Conservation (phyloP, 352 stramenopile species). For the Thalassiosira allenii region DNA sequence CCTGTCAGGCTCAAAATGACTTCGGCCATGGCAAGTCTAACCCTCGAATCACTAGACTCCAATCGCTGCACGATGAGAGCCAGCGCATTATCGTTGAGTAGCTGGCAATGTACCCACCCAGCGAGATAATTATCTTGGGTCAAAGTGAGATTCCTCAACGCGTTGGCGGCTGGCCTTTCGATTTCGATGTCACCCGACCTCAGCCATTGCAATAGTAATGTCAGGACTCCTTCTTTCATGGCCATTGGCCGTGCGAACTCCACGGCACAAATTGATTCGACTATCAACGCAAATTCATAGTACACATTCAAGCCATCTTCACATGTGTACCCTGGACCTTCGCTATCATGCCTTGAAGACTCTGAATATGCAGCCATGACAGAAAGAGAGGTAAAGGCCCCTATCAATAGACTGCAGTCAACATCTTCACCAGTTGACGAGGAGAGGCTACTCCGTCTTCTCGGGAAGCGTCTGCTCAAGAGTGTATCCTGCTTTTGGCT, state of each 20-base stretch:
- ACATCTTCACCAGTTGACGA: slow-evolving; percentile 31
- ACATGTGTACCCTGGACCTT: slow-evolving; percentile 1
- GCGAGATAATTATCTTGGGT: slow-evolving; percentile 73
- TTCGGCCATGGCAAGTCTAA: slow-evolving; percentile 62
- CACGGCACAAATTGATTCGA: slow-evolving; percentile 74
- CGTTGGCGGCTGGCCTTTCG: slow-evolving; percentile 51
- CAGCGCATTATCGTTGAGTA: slow-evolving; percentile 74
- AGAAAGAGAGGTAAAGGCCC: slow-evolving; percentile 69
- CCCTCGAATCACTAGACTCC: slow-evolving; percentile 48
- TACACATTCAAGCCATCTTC: slow-evolving; percentile 15
- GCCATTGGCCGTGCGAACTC: slow-evolving; percentile 59
- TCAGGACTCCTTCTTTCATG: slow-evolving; percentile 71
- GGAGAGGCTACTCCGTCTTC: slow-evolving; percentile 10
- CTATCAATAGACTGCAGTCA: slow-evolving; percentile 64
- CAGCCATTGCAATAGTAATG: slow-evolving; percentile 70
- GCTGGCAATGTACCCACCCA: slow-evolving; percentile 80
- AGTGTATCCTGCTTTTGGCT: slow-evolving; percentile 29
- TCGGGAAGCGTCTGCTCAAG: slow-evolving; percentile 7
- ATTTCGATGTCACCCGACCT: slow-evolving; percentile 57
- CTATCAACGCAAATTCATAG: slow-evolving; percentile 44
- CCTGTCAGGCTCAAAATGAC: slow-evolving; percentile 71
- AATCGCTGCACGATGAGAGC: slow-evolving; percentile 60
- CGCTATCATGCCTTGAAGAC: slow-evolving; percentile 2
- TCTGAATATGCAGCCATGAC: slow-evolving; percentile 48
- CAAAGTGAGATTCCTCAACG: slow-evolving; percentile 72